Evolutionary conservation across 2,329 filamentous ascomycete genomes (phyloP).

Genomic region (Lasiodiplodia theobromae): DNA sequence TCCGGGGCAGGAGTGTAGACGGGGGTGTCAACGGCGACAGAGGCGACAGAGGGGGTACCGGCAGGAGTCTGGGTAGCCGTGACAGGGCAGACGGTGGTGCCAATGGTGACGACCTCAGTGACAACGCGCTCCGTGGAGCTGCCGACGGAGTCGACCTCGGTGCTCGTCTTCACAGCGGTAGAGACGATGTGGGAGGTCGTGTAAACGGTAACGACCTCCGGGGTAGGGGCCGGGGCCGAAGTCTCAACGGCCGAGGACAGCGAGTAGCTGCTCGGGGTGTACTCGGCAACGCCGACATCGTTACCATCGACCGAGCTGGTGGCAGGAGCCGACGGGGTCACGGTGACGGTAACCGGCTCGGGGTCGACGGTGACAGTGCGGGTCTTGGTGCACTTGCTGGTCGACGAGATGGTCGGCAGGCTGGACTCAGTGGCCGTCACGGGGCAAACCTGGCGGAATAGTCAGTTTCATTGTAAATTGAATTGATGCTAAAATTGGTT

Average conservation of each 20-base stretch:
- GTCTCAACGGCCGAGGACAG: conserved; percentile 1
- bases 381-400: conserved; percentile 24
- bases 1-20: conserved; percentile 8
- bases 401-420: neutral
- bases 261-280: conserved; percentile 8
- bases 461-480: neutral
- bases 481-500: neutral
- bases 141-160: neutral
- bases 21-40: neutral
- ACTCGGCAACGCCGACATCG: neutral
- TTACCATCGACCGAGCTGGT: neutral
- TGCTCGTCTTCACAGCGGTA: neutral
- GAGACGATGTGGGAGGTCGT: neutral
- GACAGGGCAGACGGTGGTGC: conserved; percentile 13
- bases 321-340: neutral
- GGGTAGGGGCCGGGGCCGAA: neutral
- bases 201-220: neutral
- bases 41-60: neutral
- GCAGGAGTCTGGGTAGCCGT: neutral
- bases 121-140: neutral
- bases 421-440: conserved; percentile 26
- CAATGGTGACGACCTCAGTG: conserved; percentile 6
- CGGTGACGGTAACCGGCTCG: conserved; percentile 22
- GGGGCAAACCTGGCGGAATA: conserved; percentile 18
- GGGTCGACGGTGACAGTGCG: conserved; percentile 25